Percentiles rank a stretch among this genome's conserved stretches.
Conservation (phyloP, 106 monocot species). For the Acorus gramineus region DNA sequence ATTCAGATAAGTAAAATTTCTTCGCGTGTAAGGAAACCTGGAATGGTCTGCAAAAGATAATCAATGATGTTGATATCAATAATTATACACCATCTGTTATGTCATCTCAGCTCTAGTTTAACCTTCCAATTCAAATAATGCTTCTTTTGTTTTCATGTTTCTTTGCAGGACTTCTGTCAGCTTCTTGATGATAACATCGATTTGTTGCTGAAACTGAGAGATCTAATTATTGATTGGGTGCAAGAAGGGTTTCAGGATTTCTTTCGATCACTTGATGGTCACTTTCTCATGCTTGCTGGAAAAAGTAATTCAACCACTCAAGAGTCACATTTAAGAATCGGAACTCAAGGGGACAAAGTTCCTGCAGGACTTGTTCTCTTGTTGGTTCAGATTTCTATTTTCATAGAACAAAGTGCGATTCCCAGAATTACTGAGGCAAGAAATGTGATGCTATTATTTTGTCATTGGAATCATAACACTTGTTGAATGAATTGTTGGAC, state of each 20-base stretch:
- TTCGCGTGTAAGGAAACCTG: too few relatives aligned
- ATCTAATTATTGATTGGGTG: conserved; percentile 70
- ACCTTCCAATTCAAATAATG: background rate
- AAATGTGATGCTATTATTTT: background rate
- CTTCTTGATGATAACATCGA: conserved; percentile 72
- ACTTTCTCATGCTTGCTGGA: conserved; percentile 64
- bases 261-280: conserved; percentile 57
- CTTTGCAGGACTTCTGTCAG: conserved; percentile 59
- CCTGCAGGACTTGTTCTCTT: conserved; percentile 70
- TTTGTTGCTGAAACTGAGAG: conserved; percentile 56
- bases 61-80: too few relatives aligned
- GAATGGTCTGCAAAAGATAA: too few relatives aligned
- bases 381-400: conserved; percentile 75
- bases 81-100: too few relatives aligned
- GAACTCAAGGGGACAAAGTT: conserved; percentile 49
- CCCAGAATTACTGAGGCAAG: conserved; percentile 91
- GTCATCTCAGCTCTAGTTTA: too few relatives aligned
- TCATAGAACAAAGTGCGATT: conserved; percentile 82
- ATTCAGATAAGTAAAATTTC: too few relatives aligned
- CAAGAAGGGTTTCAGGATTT: conserved; percentile 98
- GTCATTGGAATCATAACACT: background rate
- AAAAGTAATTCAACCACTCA: conserved; percentile 29
- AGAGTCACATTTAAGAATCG: conserved; percentile 14
- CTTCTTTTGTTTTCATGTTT: background rate
- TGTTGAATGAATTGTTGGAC: background rate